phyloP scores from a whole-genome alignment of 2,329 filamentous ascomycete genomes.

The Cytospora piceicola region DNA sequence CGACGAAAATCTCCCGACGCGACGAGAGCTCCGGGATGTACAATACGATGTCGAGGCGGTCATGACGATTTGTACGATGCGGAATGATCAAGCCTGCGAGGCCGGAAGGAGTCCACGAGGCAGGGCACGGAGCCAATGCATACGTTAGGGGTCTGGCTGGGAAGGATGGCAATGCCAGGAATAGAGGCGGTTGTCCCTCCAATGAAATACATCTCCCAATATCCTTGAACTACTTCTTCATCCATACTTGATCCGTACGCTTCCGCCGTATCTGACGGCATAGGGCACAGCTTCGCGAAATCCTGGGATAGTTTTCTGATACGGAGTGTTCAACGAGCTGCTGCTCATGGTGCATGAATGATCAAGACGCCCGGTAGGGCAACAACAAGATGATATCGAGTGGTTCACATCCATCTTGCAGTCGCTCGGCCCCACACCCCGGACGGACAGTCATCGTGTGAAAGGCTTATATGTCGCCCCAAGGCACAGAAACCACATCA shows the following conservation, averaged over 20 bases:
- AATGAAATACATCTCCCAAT: background rate
- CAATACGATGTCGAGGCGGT: background rate
- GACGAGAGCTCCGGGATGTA: slow-evolving; percentile 4
- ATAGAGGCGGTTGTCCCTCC: background rate
- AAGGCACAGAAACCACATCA: no score
- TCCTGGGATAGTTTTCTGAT: no score
- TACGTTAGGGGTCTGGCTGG: background rate
- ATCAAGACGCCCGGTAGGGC: background rate
- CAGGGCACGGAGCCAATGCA: background rate
- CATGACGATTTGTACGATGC: slow-evolving; percentile 1
- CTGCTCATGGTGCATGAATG: no score
- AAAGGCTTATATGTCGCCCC: no score
- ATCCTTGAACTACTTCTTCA: background rate
- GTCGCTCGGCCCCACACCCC: background rate
- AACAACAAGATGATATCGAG: background rate
- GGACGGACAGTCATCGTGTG: background rate
- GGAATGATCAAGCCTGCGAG: background rate
- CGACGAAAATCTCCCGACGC: background rate
- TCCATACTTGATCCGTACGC: no score
- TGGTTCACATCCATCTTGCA: background rate
- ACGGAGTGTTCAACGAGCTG: no score
- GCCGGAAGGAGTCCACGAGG: background rate
- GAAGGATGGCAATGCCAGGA: background rate
- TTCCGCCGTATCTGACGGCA: background rate
- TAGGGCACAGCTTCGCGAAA: no score